phyloP scores from a whole-genome alignment of 176 grass and related monocot genomes.

The Rhynchospora tenuis region DNA sequence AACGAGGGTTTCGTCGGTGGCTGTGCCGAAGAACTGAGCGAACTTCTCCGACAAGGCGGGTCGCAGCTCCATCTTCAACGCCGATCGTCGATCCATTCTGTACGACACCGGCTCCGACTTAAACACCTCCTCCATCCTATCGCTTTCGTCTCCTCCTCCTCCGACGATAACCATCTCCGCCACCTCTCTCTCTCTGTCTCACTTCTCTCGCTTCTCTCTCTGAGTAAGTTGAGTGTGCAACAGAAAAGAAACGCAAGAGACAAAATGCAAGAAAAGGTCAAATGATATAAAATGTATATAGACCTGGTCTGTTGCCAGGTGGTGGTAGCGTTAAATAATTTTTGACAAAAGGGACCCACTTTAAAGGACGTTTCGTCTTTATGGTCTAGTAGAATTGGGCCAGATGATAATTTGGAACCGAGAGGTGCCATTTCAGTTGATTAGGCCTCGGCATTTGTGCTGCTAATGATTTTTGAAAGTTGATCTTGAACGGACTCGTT shows the following conservation, averaged over 20 bases:
- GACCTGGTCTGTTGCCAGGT: not conserved
- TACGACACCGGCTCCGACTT: constrained; percentile 1
- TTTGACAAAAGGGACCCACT: not conserved
- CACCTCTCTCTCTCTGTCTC: not conserved
- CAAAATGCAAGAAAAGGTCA: not conserved
- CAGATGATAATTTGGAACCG: not conserved
- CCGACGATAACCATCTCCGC: constrained; percentile 8
- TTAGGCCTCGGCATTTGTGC: not conserved
- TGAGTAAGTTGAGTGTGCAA: not conserved
- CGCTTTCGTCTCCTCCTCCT: not conserved
- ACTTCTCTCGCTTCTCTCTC: not conserved
- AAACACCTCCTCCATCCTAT: not conserved
- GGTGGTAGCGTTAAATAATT: not conserved
- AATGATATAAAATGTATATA: not conserved
- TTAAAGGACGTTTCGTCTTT: not conserved
- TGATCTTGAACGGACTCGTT: not conserved
- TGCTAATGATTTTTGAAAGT: not conserved
- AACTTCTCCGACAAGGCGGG: constrained; percentile 8
- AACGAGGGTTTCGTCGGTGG: constrained; percentile 13
- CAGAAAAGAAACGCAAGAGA: constrained; percentile 12
- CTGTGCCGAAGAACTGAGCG: not conserved
- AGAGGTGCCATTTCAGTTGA: not conserved
- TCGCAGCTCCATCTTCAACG: constrained; percentile 13
- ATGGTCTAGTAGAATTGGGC: not conserved
- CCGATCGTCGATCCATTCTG: constrained; percentile 15